Evolutionary conservation across 441 rosid genomes (phyloP).

Genomic region (Kokia cookei): DNA sequence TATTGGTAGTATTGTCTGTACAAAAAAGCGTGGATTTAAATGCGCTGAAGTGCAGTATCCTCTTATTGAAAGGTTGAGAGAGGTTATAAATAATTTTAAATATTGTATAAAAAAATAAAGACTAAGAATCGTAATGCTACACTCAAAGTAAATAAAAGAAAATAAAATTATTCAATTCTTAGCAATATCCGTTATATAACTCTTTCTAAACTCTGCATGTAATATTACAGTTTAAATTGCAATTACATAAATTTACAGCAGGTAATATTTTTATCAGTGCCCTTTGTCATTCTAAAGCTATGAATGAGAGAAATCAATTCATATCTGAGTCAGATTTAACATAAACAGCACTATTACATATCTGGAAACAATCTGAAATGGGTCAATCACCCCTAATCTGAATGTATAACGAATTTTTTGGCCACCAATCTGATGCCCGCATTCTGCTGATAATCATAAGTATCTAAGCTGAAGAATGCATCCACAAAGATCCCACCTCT

Average conservation of each 20-base stretch:
- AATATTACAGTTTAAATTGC: not conserved
- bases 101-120: no score
- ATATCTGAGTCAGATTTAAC: not conserved
- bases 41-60: accelerated
- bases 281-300: not conserved
- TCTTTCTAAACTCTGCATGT: not conserved
- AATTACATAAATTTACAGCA: not conserved
- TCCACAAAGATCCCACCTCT: slow-evolving; percentile 46
- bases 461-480: slow-evolving; percentile 50
- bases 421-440: slow-evolving; percentile 79
- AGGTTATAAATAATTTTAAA: no score
- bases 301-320: not conserved
- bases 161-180: no score
- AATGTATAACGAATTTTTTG: slow-evolving; percentile 42
- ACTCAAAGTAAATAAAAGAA: no score
- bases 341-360: not conserved
- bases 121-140: no score
- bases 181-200: no score
- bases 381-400: slow-evolving; percentile 5
- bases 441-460: slow-evolving; percentile 66
- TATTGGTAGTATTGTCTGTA: no score
- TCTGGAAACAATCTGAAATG: not conserved
- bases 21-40: accelerated
- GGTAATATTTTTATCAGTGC: not conserved
- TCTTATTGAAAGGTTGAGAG: no score